These are phyloP conservation scores for Ormosia semicastrata DNA, from an alignment of 306 rosid genomes.

Conservation along the genomic window DNA sequence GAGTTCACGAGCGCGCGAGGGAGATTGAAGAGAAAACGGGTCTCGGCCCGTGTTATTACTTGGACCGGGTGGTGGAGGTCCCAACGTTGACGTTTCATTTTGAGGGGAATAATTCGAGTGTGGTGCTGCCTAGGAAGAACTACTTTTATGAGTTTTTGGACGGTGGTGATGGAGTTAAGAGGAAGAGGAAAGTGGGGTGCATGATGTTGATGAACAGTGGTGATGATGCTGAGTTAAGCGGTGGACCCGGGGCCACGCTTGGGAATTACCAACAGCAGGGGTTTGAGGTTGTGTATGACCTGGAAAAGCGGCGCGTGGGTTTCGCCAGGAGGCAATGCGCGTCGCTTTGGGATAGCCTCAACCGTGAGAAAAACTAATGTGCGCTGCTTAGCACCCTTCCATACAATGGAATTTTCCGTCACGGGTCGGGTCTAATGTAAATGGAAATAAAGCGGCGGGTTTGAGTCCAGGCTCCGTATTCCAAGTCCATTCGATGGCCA, in stretches of 20 bases:
- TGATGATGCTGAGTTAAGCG: constrained; percentile 64
- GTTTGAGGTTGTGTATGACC: constrained; percentile 81
- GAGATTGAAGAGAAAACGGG: constrained; percentile 69
- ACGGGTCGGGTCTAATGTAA: constrained; percentile 6
- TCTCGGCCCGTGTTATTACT: constrained; percentile 73
- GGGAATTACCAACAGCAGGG: constrained; percentile 98
- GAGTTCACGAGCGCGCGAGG: constrained; percentile 59
- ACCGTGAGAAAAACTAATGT: constrained; percentile 26
- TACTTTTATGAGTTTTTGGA: constrained; percentile 75
- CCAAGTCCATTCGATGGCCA: neutral
- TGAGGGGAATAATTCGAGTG: constrained; percentile 59
- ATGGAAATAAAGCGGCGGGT: constrained; percentile 13
- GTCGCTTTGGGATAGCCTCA: constrained; percentile 75
- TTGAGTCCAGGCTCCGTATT: neutral
- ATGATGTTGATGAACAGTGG: constrained; percentile 96
- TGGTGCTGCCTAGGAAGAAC: constrained; percentile 70
- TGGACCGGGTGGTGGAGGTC: constrained; percentile 33
- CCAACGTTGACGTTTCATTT: constrained; percentile 71
- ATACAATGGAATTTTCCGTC: too few species aligned
- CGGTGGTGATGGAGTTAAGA: constrained; percentile 47
- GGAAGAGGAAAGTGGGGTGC: constrained; percentile 69
- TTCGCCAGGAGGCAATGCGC: constrained; percentile 83
- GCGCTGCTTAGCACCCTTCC: neutral
- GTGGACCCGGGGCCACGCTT: constrained; percentile 85
- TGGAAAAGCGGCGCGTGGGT: constrained; percentile 72